Evolutionary conservation across 768 basidiomycete species (phyloP).

Genomic region (Galerina marginata): DNA sequence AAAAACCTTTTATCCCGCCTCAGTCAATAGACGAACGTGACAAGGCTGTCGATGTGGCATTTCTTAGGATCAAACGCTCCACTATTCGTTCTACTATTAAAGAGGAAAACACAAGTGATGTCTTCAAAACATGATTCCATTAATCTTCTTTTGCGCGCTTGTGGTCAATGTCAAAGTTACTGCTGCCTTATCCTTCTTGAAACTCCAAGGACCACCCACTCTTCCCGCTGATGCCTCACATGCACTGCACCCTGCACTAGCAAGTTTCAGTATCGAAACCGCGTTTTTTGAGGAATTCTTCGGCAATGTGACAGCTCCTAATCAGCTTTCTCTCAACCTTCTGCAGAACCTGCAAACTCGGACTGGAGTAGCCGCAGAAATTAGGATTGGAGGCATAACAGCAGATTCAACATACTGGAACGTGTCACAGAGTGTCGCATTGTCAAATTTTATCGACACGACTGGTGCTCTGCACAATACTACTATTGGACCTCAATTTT

Average conservation of each 20-base stretch:
- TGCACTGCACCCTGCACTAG: slow-evolving; percentile 47
- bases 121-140: not conserved
- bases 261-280: slow-evolving; percentile 60
- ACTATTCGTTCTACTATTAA: not conserved
- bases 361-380: slow-evolving; percentile 49
- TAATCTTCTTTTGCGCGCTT: slow-evolving; percentile 2
- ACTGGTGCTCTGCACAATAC: slow-evolving; percentile 52
- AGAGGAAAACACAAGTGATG: not conserved
- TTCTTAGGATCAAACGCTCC: not conserved
- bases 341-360: slow-evolving; percentile 51
- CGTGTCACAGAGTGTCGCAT: slow-evolving; percentile 40
- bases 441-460: slow-evolving; percentile 51
- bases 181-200: slow-evolving; percentile 30
- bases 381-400: slow-evolving; percentile 59
- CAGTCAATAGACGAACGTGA: not conserved
- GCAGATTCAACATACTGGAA: slow-evolving; percentile 60
- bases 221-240: slow-evolving; percentile 51
- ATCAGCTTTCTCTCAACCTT: slow-evolving; percentile 46
- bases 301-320: slow-evolving; percentile 50
- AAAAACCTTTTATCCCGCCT: not conserved
- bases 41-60: slow-evolving; percentile 14
- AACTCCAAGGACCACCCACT: slow-evolving; percentile 43
- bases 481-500: slow-evolving; percentile 56
- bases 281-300: slow-evolving; percentile 57
- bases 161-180: slow-evolving; percentile 1